Percentiles rank a stretch among this genome's conserved stretches.
These are phyloP conservation scores for Leishmania gerbilli DNA, from an alignment of 208 protist genomes.

Conservation along the genomic window DNA sequence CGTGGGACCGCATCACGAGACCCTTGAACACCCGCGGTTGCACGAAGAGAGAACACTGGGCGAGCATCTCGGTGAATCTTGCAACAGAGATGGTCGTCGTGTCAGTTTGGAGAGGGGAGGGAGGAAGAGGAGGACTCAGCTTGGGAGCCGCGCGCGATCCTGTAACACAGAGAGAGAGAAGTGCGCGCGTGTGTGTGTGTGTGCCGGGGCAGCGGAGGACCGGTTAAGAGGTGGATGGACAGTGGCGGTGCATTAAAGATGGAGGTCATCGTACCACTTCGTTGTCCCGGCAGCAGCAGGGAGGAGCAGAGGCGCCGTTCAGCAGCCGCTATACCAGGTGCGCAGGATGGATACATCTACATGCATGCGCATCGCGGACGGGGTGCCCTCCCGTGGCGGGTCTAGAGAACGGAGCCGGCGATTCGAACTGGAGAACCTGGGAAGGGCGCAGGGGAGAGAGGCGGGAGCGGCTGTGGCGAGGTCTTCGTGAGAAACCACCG, in stretches of 20 bases:
- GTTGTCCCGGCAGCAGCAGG: not conserved
- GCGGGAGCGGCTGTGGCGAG: not conserved
- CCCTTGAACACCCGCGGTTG: not conserved
- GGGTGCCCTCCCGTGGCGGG: not conserved
- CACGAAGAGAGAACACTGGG: not conserved
- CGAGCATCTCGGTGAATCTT: not conserved
- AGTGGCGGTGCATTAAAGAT: not conserved
- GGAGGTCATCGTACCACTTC: not conserved
- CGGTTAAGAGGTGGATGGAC: not conserved
- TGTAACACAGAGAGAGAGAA: not conserved
- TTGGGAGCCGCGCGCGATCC: not conserved
- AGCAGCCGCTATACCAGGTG: not conserved
- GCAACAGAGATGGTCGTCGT: not conserved
- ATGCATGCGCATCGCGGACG: not conserved
- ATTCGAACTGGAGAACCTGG: not conserved
- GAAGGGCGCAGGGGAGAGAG: not conserved
- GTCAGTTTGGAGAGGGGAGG: not conserved
- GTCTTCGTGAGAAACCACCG: not conserved
- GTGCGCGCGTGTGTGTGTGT: not conserved
- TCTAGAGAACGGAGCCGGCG: not conserved
- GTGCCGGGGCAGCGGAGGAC: not conserved
- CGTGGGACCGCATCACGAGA: not conserved
- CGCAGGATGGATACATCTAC: not conserved
- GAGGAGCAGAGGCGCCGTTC: not conserved
- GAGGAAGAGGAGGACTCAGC: not conserved